Evolutionary conservation across 1,284 basidiomycete genomes (phyloP), one percentile per base, ranked within the genome.

Genomic region (Lignosus rhinocerotis): DNA sequence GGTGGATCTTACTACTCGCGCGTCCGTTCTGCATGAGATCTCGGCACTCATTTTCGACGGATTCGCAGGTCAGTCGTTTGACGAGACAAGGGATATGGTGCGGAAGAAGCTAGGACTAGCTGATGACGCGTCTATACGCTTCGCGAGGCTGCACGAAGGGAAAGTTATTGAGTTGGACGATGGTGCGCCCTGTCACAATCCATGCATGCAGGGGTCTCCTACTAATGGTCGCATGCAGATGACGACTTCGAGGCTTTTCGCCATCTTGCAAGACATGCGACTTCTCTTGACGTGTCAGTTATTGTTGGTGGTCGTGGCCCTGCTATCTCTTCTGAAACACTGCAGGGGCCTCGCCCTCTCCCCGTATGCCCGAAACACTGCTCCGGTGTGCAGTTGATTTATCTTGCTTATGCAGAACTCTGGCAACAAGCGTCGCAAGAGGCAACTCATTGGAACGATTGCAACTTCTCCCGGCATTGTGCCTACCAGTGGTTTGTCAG

Each of bases 191-290:
- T 36, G 25, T 17, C 30, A 44, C 55, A 12, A 8, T 25, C 45
- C 45, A 46, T 53, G 48, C 45, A 41, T 21, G 39, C 17, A 39
- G 11, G 12, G 36, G 12, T 39, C n/a, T 32, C 17, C 49, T 53
- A 41, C 19, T 36, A 53, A 39, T 42, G 21, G 17, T 14, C 17
- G 32, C 44, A 19, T 33, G 51, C 62, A 92, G 89, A 90, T 47
- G 89, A 88, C 48, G 89, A 92, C 70, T 92, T 90, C 61, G 85
- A 86, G 52, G 89, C 88, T 1, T 88, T 92, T 69, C 72, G 75
- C 58, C 74, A 79, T 9, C 70, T 78, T 42, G 77, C 81, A 21
- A 74, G 72, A 51, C 68, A 75, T 16, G 65, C 66, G 1, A 49
- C 63, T 2, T 61, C 74, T 1, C 70, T 77, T n/a, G 75, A 79